Evolutionary conservation across 2,329 filamentous ascomycete species (phyloP).

Genomic region (Intubia oerlemansii): DNA sequence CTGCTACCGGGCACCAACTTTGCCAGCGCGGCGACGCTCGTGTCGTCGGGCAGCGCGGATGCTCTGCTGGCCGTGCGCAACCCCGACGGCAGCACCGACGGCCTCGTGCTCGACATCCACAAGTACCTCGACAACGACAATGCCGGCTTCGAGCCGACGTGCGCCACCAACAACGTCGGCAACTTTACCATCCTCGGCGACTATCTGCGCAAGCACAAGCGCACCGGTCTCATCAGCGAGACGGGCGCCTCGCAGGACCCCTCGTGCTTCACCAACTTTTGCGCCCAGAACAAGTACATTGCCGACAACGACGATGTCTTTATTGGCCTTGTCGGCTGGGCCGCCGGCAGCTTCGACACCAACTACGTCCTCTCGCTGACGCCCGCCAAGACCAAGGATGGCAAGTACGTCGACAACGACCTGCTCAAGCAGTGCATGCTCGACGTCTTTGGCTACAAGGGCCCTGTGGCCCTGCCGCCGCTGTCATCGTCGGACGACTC

Average conservation of each 20-base stretch:
- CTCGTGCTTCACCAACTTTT: conserved; percentile 14
- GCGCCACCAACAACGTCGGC: conserved; percentile 24
- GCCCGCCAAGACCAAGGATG: conserved; percentile 6
- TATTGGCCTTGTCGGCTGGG: conserved; percentile 12
- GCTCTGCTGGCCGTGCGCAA: conserved; percentile 32
- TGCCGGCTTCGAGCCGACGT: conserved; percentile 28
- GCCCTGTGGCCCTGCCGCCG: neutral
- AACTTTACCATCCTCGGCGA: conserved; percentile 14
- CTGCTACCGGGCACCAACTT: conserved; percentile 35
- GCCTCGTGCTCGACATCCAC: conserved; percentile 37
- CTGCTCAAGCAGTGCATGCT: conserved; percentile 8
- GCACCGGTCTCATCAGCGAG: conserved; percentile 16
- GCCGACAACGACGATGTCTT: conserved; percentile 14
- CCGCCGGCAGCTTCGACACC: conserved; percentile 10
- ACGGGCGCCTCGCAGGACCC: conserved; percentile 16
- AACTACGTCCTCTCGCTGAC: conserved; percentile 12
- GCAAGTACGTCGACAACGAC: conserved; percentile 6
- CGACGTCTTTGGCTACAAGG: conserved; percentile 3
- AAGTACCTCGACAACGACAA: conserved; percentile 38
- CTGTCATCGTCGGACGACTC: neutral
- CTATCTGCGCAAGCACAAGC: conserved; percentile 14
- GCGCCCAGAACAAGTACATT: conserved; percentile 13
- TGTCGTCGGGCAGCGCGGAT: conserved; percentile 26
- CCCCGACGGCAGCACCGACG: conserved; percentile 32
- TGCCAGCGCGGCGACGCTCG: conserved; percentile 13